Base-by-base conservation (phyloP, 2,329 filamentous ascomycete species). In the Xylariaceae sp. region DNA sequence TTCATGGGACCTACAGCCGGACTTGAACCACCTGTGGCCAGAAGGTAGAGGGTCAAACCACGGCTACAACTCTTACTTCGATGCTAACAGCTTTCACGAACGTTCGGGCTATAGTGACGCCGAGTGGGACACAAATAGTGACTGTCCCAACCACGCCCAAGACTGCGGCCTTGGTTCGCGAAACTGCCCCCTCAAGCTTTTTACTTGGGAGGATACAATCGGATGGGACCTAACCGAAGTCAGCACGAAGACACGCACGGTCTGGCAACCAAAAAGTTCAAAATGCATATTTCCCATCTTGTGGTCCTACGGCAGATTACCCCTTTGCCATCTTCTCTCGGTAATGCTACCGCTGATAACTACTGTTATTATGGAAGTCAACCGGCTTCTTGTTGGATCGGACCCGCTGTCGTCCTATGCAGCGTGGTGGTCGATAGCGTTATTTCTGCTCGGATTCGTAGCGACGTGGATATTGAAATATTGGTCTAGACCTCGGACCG, bases 391-490 rank as follows among this genome's bases (percentile, higher is more conserved):
- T 20, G 40, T 46, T 14, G 37, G 44, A 14, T 20, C 44, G 10
- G n/a, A 21, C 14, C 20, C 29, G 16, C 48, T 43, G 7, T 37
- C 48, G 23, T n/a, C 20, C 47, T 23, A 20, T 50, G 12, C 26
- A 40, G 18, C 40, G 41, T 59, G 54, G 51, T 59, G 45, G 53
- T 61, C 50, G 41, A 23, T 63, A 16, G 40, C 50, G 16, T 44
- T 62, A 2, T 40, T 57, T 7, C 44, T 61, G 19, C n/a, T 66
- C 47, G 66, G 59, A 37, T 56, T 62, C 37, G 9, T 63, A 10
- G 43, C 44, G n/a, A 65, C 59, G 20, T 65, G 66, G 65, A 42
- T 52, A 37, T 20, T 60, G 2, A 61, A 57, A 40, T 52, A 58
- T 21, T 47, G 45, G 20, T 23, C 40, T n/a, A 48, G 2, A 40